phyloP scores from a whole-genome alignment of 2,329 filamentous ascomycete species.

The Arthrobotrys conoides region DNA sequence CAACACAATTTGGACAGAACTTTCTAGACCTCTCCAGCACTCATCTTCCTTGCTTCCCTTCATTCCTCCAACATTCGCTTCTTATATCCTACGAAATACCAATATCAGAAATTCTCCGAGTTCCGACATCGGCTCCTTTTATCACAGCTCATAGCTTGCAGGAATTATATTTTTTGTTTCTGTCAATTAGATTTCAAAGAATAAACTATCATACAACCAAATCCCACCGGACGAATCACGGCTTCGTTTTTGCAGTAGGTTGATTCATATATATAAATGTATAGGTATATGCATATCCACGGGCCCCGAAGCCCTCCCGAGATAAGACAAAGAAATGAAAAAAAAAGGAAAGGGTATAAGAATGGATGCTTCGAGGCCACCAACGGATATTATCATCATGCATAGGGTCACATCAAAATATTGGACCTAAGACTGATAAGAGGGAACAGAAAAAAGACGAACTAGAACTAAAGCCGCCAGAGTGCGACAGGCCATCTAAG shows the following conservation, averaged over 20 bases:
- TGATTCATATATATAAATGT: background rate
- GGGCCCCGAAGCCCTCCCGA: background rate
- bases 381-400: constrained; percentile 10
- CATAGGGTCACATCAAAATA: constrained; percentile 41
- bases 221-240: background rate
- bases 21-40: constrained; percentile 33
- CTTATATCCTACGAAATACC: background rate
- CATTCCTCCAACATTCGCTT: constrained; percentile 2
- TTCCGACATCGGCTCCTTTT: too few species aligned
- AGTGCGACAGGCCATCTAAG: background rate
- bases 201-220: background rate
- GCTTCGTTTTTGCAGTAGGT: background rate
- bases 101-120: background rate
- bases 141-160: too few species aligned
- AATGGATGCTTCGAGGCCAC: constrained; percentile 7
- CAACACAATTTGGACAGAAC: constrained; percentile 37
- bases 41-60: background rate
- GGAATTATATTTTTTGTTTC: too few species aligned
- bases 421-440: constrained; percentile 3
- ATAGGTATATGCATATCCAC: constrained; percentile 6
- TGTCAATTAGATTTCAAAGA: background rate
- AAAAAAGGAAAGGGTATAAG: constrained; percentile 11
- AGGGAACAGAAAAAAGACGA: constrained; percentile 8
- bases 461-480: constrained; percentile 4
- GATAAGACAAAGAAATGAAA: background rate